Base-by-base conservation (phyloP, 2,329 filamentous ascomycete species). In the Ophiocordyceps unilateralis region DNA sequence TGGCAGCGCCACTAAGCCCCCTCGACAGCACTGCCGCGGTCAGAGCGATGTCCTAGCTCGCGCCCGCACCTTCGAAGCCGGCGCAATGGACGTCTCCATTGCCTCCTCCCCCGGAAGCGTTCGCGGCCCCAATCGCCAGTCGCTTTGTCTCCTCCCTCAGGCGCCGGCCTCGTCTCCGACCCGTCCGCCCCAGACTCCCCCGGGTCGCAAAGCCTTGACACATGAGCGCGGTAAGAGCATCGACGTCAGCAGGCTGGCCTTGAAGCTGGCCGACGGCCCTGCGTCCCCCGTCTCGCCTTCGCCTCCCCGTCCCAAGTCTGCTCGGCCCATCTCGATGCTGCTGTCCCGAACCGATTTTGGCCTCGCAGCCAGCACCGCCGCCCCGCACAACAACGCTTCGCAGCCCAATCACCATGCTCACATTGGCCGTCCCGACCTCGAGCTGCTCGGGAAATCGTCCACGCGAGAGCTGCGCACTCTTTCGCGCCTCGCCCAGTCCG, bases 401-500 rank as follows among this genome's bases (percentile, higher is more conserved):
- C 60, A 43, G 47, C 58, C 47, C 47, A 58, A 47, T 21, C 55
- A 62, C 46, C 64, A 53, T 55, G 62, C 58, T 45, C 61, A 53
- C 50, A 65, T 87, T 15, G 72, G 69, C 8, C 69, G 74, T 0
- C 80, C 84, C 3, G 87, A 95, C 49, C 69, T 96, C 11, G 76
- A 87, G 57, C 80, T 76, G 28, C 69, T 98, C 17, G 82, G 89
- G 45, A 84, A 84, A 52, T 96, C 91, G 0, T 83, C 89, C 0
- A 96, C 91, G 2, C 81, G 82, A 45, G 85, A 98, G 59, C 72
- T 98, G 20, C 80, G 88, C 38, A 88, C 86, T 0, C 68, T 96
- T 32, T 94, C 89, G 7, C 82, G 79, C 52, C 74, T 93, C 49
- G 84, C 86, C 1, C 76, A 89, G 53, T 77, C 78, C 39, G 80